These are phyloP conservation scores for Pseudonitzschia delicatissima DNA, from an alignment of 108 stramenopile genomes.

Conservation along the genomic window DNA sequence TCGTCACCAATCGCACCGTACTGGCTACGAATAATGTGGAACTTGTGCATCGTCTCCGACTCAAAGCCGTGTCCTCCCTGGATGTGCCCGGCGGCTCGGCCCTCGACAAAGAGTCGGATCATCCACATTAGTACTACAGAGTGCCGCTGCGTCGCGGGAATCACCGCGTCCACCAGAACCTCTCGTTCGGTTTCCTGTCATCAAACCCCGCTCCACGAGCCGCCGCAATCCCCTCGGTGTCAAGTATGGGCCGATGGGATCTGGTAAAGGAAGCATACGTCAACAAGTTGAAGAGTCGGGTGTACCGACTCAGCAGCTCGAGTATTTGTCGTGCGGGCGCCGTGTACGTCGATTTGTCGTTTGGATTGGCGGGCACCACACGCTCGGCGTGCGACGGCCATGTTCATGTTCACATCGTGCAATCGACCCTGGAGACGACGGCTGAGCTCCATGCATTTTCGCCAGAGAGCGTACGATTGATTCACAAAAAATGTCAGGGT, in stretches of 20 bases:
- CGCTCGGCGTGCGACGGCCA: constrained; percentile 83
- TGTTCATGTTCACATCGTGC: constrained; percentile 85
- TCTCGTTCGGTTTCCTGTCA: constrained; percentile 73
- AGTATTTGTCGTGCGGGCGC: constrained; percentile 65
- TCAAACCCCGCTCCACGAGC: constrained; percentile 77
- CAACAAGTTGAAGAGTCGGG: constrained; percentile 82
- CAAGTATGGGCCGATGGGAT: constrained; percentile 84
- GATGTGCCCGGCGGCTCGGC: constrained; percentile 71
- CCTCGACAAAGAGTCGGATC: constrained; percentile 74
- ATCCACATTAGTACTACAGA: constrained; percentile 88
- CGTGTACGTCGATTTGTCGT: constrained; percentile 71
- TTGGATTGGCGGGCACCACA: constrained; percentile 43
- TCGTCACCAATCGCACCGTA: constrained; percentile 87
- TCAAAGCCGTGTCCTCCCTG: constrained; percentile 78
- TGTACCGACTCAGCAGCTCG: constrained; percentile 72
- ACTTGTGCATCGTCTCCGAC: constrained; percentile 83
- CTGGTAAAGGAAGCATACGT: constrained; percentile 88
- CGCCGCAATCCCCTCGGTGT: constrained; percentile 87
- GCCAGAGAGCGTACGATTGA: constrained; percentile 86
- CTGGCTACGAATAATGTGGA: constrained; percentile 80
- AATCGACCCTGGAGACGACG: constrained; percentile 81
- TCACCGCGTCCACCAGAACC: constrained; percentile 64
- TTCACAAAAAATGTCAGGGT: constrained; percentile 90
- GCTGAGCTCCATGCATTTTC: constrained; percentile 78
- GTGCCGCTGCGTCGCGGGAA: constrained; percentile 86